Evolutionary conservation across 1,284 basidiomycete genomes (phyloP).

Genomic region (Fistulinella cinereoalba): DNA sequence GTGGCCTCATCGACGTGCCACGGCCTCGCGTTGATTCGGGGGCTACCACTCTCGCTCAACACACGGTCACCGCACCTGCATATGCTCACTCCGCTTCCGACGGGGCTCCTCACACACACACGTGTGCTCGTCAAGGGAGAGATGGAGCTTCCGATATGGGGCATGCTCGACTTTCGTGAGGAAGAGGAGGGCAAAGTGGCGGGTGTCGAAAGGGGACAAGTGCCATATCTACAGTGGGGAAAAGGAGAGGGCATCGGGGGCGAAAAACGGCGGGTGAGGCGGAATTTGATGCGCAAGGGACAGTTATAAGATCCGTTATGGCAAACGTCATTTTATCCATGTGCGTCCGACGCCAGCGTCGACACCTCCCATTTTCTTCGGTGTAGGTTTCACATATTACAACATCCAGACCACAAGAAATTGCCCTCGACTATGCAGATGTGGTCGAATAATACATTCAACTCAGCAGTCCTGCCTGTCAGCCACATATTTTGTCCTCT

Average conservation of each 20-base stretch:
- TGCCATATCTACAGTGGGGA: constrained; percentile 84
- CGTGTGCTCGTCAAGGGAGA: constrained; percentile 78
- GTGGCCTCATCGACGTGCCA: constrained; percentile 58
- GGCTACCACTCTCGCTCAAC: constrained; percentile 19
- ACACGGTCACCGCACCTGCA: constrained; percentile 49
- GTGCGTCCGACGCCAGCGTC: too few relatives aligned
- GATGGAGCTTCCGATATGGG: constrained; percentile 84
- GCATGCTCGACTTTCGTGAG: constrained; percentile 73
- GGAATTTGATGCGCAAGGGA: constrained; percentile 85
- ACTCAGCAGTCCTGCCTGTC: too few relatives aligned
- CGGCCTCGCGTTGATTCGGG: constrained; percentile 74
- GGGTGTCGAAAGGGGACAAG: constrained; percentile 55
- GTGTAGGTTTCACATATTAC: too few relatives aligned
- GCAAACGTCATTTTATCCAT: too few relatives aligned
- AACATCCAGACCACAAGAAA: too few relatives aligned
- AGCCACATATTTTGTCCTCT: too few relatives aligned
- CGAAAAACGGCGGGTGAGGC: constrained; percentile 70
- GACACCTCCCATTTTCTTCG: too few relatives aligned
- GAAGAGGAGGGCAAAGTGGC: constrained; percentile 45
- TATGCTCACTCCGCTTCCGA: constrained; percentile 71
- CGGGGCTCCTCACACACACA: constrained; percentile 38
- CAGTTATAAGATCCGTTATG: constrained; percentile 38
- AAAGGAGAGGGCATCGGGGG: constrained; percentile 63
- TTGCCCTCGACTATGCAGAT: too few relatives aligned
- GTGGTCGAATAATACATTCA: too few relatives aligned